A percentile compares a stretch with the other conserved stretches of the same genome.
Conservation (phyloP, 75 land plant species). For the Larix kaempferi region DNA sequence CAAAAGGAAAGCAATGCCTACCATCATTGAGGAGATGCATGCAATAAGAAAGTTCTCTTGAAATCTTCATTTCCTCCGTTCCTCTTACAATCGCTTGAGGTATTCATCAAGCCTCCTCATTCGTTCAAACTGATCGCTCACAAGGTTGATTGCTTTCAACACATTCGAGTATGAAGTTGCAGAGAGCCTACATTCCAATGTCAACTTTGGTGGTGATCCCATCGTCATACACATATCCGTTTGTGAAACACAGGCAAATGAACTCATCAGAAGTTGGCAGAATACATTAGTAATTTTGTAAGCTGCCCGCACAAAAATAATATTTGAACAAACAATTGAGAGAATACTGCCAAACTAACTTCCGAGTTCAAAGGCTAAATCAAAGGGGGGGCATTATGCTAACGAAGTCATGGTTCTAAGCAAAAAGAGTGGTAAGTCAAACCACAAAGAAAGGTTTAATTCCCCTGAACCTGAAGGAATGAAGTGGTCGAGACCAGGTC, state of each 20-base stretch:
- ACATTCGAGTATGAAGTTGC: neutral
- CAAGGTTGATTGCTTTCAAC: neutral
- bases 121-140: conserved; percentile 14
- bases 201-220: conserved; percentile 9
- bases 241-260: neutral
- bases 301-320: too few relatives aligned
- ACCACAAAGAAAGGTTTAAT: too few relatives aligned
- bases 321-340: too few relatives aligned
- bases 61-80: conserved; percentile 76
- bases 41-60: conserved; percentile 78
- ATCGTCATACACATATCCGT: neutral
- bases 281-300: neutral
- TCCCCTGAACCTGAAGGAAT: too few relatives aligned
- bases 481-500: too few relatives aligned
- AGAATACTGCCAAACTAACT: too few relatives aligned
- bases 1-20: conserved; percentile 7
- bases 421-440: too few relatives aligned
- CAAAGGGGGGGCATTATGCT: too few relatives aligned
- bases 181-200: conserved; percentile 2
- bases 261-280: neutral
- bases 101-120: conserved; percentile 26
- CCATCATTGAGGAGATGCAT: conserved; percentile 68
- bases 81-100: conserved; percentile 53
- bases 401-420: too few relatives aligned
- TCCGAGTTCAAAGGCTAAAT: too few relatives aligned